Conservation (phyloP, 164 flowering plant species). For the Taxillus chinensis region DNA sequence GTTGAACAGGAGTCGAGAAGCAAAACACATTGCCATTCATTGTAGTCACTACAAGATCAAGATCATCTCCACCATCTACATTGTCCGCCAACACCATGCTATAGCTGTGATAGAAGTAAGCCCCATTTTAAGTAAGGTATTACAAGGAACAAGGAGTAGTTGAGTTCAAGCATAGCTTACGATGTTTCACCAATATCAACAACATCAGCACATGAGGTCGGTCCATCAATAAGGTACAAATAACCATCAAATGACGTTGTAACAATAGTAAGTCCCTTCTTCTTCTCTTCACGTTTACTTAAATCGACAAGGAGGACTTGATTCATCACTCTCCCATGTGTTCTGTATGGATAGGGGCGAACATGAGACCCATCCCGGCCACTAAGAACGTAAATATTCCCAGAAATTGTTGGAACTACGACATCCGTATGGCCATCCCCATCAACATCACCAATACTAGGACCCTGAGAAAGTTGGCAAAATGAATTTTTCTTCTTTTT, state of each 20-base stretch:
- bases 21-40: slow-evolving; percentile 99
- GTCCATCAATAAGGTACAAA: slow-evolving; percentile 90
- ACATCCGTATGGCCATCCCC: slow-evolving; percentile 97
- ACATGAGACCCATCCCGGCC: slow-evolving; percentile 85
- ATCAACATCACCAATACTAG: slow-evolving; percentile 88
- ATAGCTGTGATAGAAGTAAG: slow-evolving; percentile 48
- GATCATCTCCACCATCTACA: slow-evolving; percentile 98
- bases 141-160: background rate
- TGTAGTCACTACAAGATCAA: slow-evolving; percentile 92
- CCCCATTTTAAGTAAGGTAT: background rate
- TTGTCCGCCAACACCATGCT: slow-evolving; percentile 98
- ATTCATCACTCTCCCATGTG: slow-evolving; percentile 97
- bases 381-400: slow-evolving; percentile 88
- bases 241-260: slow-evolving; percentile 98
- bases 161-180: slow-evolving; percentile 34
- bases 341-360: slow-evolving; percentile 87
- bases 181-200: slow-evolving; percentile 99
- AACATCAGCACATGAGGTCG: slow-evolving; percentile 93
- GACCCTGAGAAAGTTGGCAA: slow-evolving; percentile 42
- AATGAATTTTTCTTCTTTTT: too few species aligned
- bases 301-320: slow-evolving; percentile 89
- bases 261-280: slow-evolving; percentile 82
- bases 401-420: slow-evolving; percentile 86
- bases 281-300: slow-evolving; percentile 70
- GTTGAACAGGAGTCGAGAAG: slow-evolving; percentile 88